phyloP scores from a whole-genome alignment of 1,139 yeast genomes.

The Kluyveromyces sp. region DNA sequence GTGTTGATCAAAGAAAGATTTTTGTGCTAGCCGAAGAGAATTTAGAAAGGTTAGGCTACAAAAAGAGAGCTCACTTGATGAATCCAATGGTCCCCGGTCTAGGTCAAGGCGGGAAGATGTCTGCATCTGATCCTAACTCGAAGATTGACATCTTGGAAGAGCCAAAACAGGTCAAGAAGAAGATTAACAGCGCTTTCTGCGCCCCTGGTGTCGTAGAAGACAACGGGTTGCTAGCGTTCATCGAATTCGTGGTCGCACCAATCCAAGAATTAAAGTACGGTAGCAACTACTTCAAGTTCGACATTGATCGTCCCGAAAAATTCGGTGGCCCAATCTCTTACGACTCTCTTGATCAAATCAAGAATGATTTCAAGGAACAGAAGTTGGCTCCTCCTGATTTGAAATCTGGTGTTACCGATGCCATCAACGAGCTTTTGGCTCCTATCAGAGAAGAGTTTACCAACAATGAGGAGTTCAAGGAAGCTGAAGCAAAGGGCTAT shows the following conservation, averaged over 20 bases:
- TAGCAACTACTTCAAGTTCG: constrained; percentile 52
- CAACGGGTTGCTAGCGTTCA: constrained; percentile 82
- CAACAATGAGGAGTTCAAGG: constrained; percentile 62
- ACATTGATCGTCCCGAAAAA: constrained; percentile 87
- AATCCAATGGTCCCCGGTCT: constrained; percentile 98
- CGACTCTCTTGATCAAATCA: constrained; percentile 59
- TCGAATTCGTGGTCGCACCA: constrained; percentile 80
- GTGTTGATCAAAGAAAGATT: constrained; percentile 97
- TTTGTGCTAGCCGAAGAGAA: constrained; percentile 96
- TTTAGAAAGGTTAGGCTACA: constrained; percentile 79
- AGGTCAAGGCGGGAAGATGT: constrained; percentile 96
- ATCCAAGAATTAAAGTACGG: constrained; percentile 67
- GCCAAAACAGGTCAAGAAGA: constrained; percentile 81
- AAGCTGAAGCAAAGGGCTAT: constrained; percentile 71
- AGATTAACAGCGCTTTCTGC: constrained; percentile 87
- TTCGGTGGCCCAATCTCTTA: constrained; percentile 89
- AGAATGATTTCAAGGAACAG: constrained; percentile 63
- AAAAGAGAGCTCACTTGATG: constrained; percentile 97
- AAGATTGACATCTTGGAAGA: constrained; percentile 90
- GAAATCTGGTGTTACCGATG: constrained; percentile 84
- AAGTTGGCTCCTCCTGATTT: constrained; percentile 88
- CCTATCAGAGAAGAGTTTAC: constrained; percentile 75
- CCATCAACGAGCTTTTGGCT: constrained; percentile 68
- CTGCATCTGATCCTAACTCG: constrained; percentile 97
- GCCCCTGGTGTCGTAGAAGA: constrained; percentile 91